These are phyloP conservation scores for Ogataea degrootiae DNA, from an alignment of 805 yeast genomes.

Conservation along the genomic window DNA sequence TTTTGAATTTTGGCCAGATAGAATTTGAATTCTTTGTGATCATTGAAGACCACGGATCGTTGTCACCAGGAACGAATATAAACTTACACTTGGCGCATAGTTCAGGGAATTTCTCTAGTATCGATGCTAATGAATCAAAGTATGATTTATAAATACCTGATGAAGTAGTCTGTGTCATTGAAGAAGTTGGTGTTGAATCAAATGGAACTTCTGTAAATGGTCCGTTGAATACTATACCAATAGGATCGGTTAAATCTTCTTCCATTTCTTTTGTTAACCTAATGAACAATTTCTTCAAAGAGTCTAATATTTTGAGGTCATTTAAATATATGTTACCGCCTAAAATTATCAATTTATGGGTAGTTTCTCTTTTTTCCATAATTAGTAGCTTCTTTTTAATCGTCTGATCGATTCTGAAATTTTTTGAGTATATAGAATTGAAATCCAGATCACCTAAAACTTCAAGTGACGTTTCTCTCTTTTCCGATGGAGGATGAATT, in stretches of 20 bases:
- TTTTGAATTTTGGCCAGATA: slow-evolving; percentile 66
- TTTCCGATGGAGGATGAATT: slow-evolving; percentile 87
- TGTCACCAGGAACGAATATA: slow-evolving; percentile 79
- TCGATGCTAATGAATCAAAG: slow-evolving; percentile 69
- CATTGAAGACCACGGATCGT: slow-evolving; percentile 89
- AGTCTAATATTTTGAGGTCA: slow-evolving; percentile 52
- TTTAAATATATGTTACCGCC: slow-evolving; percentile 76
- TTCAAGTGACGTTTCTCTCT: slow-evolving; percentile 58
- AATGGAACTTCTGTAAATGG: slow-evolving; percentile 71
- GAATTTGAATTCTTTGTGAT: slow-evolving; percentile 56
- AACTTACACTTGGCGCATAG: slow-evolving; percentile 52
- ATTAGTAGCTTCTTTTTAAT: slow-evolving; percentile 50
- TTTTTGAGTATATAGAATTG: slow-evolving; percentile 20
- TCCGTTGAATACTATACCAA: slow-evolving; percentile 75
- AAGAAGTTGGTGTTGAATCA: slow-evolving; percentile 47
- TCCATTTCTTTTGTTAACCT: slow-evolving; percentile 48
- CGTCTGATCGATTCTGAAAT: slow-evolving; percentile 54
- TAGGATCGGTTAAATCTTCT: slow-evolving; percentile 37
- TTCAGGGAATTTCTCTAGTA: slow-evolving; percentile 55
- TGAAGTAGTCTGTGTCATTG: slow-evolving; percentile 41
- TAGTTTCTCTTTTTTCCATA: slow-evolving; percentile 50
- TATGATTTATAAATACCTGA: slow-evolving; percentile 55
- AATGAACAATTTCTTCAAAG: slow-evolving; percentile 57
- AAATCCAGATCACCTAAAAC: slow-evolving; percentile 79
- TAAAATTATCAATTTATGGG: slow-evolving; percentile 60